A percentile compares a stretch with the other conserved stretches of the same genome.
phyloP scores from a whole-genome alignment of 1,139 yeast genomes.

The Yamadazyma jaroonii region DNA sequence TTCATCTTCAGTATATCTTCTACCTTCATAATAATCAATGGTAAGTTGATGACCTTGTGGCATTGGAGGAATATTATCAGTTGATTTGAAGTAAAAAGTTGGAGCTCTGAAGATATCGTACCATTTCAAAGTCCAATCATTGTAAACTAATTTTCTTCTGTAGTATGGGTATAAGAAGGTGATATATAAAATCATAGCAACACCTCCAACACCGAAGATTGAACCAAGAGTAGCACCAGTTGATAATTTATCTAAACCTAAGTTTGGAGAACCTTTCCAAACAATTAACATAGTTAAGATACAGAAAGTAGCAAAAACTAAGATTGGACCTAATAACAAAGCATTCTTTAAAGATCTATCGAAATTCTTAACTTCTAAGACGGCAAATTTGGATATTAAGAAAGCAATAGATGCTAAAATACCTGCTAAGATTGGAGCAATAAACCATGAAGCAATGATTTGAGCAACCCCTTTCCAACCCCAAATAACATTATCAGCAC shows the following conservation, averaged over 20 bases:
- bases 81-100: constrained; percentile 49
- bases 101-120: constrained; percentile 62
- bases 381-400: constrained; percentile 55
- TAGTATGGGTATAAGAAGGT: constrained; percentile 61
- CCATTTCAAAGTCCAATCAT: constrained; percentile 68
- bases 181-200: constrained; percentile 50
- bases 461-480: constrained; percentile 75
- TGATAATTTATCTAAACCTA: constrained; percentile 52
- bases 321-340: constrained; percentile 54
- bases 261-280: constrained; percentile 75
- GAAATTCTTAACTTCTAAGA: constrained; percentile 55
- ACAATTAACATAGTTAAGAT: constrained; percentile 60
- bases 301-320: constrained; percentile 60
- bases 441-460: constrained; percentile 78
- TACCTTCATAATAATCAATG: constrained; percentile 65
- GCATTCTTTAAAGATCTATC: constrained; percentile 50
- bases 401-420: constrained; percentile 57
- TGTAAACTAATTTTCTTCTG: constrained; percentile 55
- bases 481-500: constrained; percentile 59
- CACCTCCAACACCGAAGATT: constrained; percentile 62
- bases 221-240: constrained; percentile 52
- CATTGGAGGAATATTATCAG: constrained; percentile 62
- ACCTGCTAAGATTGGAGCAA: constrained; percentile 77
- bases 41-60: constrained; percentile 57
- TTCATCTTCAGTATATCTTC: constrained; percentile 39